phyloP scores from a whole-genome alignment of 164 flowering plant species.

The Stephania yunnanensis region DNA sequence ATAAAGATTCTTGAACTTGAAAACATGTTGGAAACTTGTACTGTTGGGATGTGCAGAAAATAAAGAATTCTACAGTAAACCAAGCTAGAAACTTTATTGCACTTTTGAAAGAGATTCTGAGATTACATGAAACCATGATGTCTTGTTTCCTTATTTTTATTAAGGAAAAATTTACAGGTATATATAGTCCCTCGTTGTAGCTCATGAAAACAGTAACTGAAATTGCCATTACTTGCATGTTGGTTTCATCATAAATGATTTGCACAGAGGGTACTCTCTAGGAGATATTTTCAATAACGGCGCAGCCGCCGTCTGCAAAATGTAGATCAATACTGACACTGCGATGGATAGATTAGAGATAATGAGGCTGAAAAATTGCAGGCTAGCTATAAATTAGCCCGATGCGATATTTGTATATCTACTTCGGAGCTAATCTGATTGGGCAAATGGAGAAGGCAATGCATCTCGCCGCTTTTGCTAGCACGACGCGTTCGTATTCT shows the following conservation, averaged over 20 bases:
- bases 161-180: no score
- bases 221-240: neutral
- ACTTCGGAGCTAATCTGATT: constrained; percentile 69
- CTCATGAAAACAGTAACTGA: neutral
- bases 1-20: no score
- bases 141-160: neutral
- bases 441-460: constrained; percentile 82
- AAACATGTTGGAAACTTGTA: no score
- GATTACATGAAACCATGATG: no score
- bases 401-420: constrained; percentile 8
- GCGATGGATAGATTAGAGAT: neutral
- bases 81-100: no score
- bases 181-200: no score
- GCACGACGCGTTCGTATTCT: constrained; percentile 78
- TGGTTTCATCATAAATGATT: neutral
- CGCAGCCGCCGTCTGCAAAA: neutral
- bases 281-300: neutral
- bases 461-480: constrained; percentile 92
- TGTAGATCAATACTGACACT: no score
- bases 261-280: neutral
- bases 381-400: neutral
- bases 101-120: no score
- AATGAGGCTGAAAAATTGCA: neutral
- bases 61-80: no score
- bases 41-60: no score